These are phyloP conservation scores for Metschnikowia dekortorum DNA, from an alignment of 805 yeast species.

Conservation along the genomic window DNA sequence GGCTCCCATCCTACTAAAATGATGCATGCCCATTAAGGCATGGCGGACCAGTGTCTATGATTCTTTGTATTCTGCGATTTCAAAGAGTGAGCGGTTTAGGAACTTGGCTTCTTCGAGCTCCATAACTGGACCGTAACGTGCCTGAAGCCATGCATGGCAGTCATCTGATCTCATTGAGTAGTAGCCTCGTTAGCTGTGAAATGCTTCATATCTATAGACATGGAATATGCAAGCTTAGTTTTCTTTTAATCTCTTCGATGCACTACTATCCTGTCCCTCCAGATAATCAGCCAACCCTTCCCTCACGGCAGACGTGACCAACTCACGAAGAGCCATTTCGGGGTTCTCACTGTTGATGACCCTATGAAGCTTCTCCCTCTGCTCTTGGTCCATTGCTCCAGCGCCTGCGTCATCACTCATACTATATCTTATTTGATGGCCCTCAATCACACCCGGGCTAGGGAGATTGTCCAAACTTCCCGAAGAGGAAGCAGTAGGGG, in stretches of 20 bases:
- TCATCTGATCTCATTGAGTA: no score
- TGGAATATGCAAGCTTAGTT: neutral
- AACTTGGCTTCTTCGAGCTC: no score
- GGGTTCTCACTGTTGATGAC: slow-evolving; percentile 78
- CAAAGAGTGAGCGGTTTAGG: no score
- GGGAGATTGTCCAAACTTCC: slow-evolving; percentile 25
- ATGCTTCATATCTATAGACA: no score
- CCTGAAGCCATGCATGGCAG: no score
- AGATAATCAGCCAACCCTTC: slow-evolving; percentile 41
- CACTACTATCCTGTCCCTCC: slow-evolving; percentile 22
- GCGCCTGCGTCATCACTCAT: slow-evolving; percentile 42
- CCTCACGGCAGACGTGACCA: slow-evolving; percentile 62
- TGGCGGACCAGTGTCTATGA: neutral
- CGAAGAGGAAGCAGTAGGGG: slow-evolving; percentile 12
- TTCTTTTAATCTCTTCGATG: slow-evolving; percentile 31
- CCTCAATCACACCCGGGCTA: slow-evolving; percentile 35
- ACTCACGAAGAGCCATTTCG: slow-evolving; percentile 68
- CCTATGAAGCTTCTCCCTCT: slow-evolving; percentile 60
- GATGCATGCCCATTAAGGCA: neutral
- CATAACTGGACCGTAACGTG: no score
- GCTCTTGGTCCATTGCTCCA: slow-evolving; percentile 45
- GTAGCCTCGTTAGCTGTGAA: no score
- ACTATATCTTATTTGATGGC: slow-evolving; percentile 54
- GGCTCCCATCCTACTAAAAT: neutral
- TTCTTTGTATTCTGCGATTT: neutral